Evolutionary conservation across 2,329 filamentous ascomycete species (phyloP).

Genomic region (Hymenoscyphus linearis): DNA sequence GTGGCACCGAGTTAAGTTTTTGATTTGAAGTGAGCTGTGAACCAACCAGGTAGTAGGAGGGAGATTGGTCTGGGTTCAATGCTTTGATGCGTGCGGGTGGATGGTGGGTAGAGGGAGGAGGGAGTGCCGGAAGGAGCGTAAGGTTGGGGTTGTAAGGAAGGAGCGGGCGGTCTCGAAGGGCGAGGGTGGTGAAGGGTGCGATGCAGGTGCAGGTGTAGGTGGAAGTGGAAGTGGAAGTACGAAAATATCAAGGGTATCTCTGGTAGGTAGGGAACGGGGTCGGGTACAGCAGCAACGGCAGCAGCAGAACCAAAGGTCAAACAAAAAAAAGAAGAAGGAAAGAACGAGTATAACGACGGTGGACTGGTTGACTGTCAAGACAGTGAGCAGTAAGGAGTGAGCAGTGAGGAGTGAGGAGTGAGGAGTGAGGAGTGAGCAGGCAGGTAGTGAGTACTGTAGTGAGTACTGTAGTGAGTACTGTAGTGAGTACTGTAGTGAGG

Average conservation of each 20-base stretch:
- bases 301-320: not conserved
- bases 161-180: too few relatives aligned
- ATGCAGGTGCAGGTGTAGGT: not conserved
- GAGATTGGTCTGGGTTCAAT: too few relatives aligned
- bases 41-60: not conserved
- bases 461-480: too few relatives aligned
- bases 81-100: too few relatives aligned
- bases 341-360: slow-evolving; percentile 1
- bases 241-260: not conserved
- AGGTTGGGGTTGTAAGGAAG: too few relatives aligned
- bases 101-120: too few relatives aligned
- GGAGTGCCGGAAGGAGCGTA: too few relatives aligned
- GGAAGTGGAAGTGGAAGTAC: not conserved
- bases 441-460: too few relatives aligned
- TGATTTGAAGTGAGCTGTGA: not conserved
- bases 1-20: not conserved
- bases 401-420: too few relatives aligned
- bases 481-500: too few relatives aligned
- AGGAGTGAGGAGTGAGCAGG: too few relatives aligned
- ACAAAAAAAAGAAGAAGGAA: not conserved
- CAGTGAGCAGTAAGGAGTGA: too few relatives aligned
- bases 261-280: not conserved
- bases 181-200: not conserved
- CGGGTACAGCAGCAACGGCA: not conserved
- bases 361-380: not conserved